A percentile compares a stretch with the other conserved stretches of the same genome.
Evolutionary conservation across 257 asterid genomes (phyloP).

Genomic region (Jacaranda copaia): DNA sequence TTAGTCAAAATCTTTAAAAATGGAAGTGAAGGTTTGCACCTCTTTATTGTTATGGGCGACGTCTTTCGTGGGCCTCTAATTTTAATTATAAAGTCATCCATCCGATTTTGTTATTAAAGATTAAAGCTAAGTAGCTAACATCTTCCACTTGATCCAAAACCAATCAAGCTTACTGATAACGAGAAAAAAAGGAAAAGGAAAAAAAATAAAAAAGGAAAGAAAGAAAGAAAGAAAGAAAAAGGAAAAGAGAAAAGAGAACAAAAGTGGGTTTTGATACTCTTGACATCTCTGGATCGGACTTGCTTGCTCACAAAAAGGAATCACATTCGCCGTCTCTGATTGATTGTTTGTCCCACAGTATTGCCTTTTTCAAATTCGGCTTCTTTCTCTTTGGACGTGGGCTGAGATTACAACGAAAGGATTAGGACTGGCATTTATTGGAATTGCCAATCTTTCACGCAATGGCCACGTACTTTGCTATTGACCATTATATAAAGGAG

Average conservation of each 20-base stretch:
- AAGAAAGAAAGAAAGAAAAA: neutral
- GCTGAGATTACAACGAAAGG: neutral
- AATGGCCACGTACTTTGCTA: neutral
- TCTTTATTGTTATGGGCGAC: constrained; percentile 27
- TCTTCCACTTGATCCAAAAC: constrained; percentile 40
- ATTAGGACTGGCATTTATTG: constrained; percentile 7
- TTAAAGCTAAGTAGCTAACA: constrained; percentile 37
- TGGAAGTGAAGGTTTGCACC: constrained; percentile 40
- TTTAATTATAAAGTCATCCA: constrained; percentile 28
- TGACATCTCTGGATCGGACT: constrained; percentile 29
- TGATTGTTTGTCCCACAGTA: constrained; percentile 34
- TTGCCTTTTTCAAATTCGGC: constrained; percentile 16
- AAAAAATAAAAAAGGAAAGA: no score
- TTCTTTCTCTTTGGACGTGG: constrained; percentile 8
- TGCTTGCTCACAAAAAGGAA: constrained; percentile 40
- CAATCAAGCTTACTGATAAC: constrained; percentile 10
- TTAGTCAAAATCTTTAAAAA: constrained; percentile 33
- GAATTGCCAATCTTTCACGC: neutral
- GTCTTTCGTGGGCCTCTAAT: constrained; percentile 23
- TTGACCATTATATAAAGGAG: neutral
- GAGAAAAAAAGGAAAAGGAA: neutral
- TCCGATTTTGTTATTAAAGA: constrained; percentile 22
- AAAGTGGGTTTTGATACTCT: constrained; percentile 42
- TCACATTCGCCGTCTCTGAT: constrained; percentile 51
- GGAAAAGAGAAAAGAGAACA: neutral